These are phyloP conservation scores for Pseudonitzschia delicatissima DNA, from an alignment of 108 stramenopile species.

Conservation along the genomic window DNA sequence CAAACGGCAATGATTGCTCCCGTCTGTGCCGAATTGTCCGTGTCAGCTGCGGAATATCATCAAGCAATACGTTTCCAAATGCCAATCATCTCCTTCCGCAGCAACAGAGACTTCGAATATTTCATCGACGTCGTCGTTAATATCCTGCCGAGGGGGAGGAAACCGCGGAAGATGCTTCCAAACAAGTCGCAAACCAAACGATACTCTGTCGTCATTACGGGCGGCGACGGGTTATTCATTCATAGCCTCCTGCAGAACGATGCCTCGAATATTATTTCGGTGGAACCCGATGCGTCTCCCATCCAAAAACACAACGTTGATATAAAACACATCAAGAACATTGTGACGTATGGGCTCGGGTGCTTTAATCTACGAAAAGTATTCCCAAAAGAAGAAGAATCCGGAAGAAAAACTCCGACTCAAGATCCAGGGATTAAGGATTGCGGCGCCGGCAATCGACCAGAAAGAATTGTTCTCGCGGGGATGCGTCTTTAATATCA, in stretches of 20 bases:
- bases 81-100: neutral
- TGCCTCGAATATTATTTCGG: neutral
- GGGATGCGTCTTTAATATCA: slow-evolving; percentile 35
- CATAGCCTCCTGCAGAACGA: neutral
- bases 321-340: neutral
- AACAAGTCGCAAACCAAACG: slow-evolving; percentile 10
- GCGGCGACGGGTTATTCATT: slow-evolving; percentile 63
- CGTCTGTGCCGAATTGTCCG: slow-evolving; percentile 53
- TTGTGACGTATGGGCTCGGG: neutral
- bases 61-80: slow-evolving; percentile 20
- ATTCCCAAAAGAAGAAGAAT: neutral
- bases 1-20: slow-evolving; percentile 55
- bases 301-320: neutral
- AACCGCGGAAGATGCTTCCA: neutral
- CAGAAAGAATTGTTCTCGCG: slow-evolving; percentile 48
- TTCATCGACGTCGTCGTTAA: slow-evolving; percentile 1
- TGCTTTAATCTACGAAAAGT: slow-evolving; percentile 27
- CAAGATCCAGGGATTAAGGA: slow-evolving; percentile 41
- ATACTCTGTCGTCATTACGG: slow-evolving; percentile 44
- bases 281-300: neutral
- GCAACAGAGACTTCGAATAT: slow-evolving; percentile 5
- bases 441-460: slow-evolving; percentile 44
- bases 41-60: slow-evolving; percentile 44
- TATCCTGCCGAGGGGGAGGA: neutral
- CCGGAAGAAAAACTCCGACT: slow-evolving; percentile 23